Conservation (phyloP, 495 filamentous ascomycete genomes). For the Paragyromitra xinjiangensis region DNA sequence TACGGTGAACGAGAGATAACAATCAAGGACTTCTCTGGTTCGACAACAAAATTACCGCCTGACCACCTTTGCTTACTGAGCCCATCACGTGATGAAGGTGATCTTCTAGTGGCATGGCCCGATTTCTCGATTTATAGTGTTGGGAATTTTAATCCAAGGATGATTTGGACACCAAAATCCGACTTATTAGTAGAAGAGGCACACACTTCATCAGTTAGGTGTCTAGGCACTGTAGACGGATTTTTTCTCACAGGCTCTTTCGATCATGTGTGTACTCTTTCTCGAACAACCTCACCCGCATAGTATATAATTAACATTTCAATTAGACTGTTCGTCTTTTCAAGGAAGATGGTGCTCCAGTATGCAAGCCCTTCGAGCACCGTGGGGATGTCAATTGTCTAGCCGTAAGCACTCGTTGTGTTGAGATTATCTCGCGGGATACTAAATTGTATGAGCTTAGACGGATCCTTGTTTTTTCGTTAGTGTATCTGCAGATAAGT, state of each 20-base stretch:
- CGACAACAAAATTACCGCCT: conserved; percentile 22
- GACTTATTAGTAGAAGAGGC: conserved; percentile 43
- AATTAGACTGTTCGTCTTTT: conserved; percentile 45
- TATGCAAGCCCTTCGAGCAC: conserved; percentile 38
- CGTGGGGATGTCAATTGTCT: conserved; percentile 46
- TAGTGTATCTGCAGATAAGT: conserved; percentile 50
- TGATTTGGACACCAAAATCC: conserved; percentile 48
- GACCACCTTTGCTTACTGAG: conserved; percentile 46
- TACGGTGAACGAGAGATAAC: conserved; percentile 51
- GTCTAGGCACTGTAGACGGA: conserved; percentile 43
- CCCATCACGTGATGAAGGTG: conserved; percentile 40
- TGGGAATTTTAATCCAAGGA: conserved; percentile 48
- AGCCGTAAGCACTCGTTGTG: conserved; percentile 34
- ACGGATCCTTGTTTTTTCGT: conserved; percentile 51
- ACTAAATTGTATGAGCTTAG: conserved; percentile 21
- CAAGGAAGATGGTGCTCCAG: conserved; percentile 41
- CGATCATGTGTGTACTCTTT: conserved; percentile 41
- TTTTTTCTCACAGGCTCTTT: conserved; percentile 52
- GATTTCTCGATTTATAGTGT: conserved; percentile 49
- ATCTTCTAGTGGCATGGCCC: conserved; percentile 53
- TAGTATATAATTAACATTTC: conserved; percentile 16
- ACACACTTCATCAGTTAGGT: conserved; percentile 45
- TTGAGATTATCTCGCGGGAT: neutral
- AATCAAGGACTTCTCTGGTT: conserved; percentile 44
- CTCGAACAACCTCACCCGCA: neutral